Evolutionary conservation across 2,329 filamentous ascomycete genomes (phyloP), one percentile per base, ranked within the genome.

Genomic region (Monosporascus sp.): DNA sequence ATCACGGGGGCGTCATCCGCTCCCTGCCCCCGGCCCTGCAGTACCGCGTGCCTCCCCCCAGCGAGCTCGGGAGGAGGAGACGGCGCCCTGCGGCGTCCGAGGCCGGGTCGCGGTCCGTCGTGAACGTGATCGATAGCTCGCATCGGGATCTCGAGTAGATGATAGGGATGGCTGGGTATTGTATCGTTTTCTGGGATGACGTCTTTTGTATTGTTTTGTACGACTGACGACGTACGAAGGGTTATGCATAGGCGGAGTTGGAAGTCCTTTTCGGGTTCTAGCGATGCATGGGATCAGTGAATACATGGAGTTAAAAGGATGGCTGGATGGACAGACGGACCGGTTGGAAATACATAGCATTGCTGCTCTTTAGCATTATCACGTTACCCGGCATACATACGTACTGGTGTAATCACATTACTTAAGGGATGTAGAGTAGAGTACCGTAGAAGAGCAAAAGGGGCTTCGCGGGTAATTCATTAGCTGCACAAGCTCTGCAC

Each of bases 71-170:
- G 24, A n/a, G 45, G 24, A 9, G 45, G 16, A 9, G 26, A 48
- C 16, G 16, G 8, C 24, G 9, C n/a, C 4, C 17, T 7, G 26
- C 24, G 20, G 24, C 17, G n/a, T 22, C 20, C 44, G n/a, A 24
- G 38, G 17, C 4, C 19, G 17, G 17, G 38, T 11, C 7, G 38
- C 6, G 38, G 17, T 41, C 17, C 8, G 57, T 66, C 4, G 51
- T 58, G 8, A 62, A 65, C 36, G 52, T 65, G 54, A 41, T 67
- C 40, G 61, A 63, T 19, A 57, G 54, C 17, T 55, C 55, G 51
- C 59, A 63, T 49, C 56, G 57, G 46, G 51, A 55, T 45, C 51
- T 57, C n/a, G 51, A 52, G 48, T n/a, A 47, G 16, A 22, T 11
- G 5, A 5, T 26, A 11, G 3, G 41, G 22, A 44, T 20, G 6